Conservation (phyloP, 2,329 filamentous ascomycete species). For the Colletotrichum karsti region DNA sequence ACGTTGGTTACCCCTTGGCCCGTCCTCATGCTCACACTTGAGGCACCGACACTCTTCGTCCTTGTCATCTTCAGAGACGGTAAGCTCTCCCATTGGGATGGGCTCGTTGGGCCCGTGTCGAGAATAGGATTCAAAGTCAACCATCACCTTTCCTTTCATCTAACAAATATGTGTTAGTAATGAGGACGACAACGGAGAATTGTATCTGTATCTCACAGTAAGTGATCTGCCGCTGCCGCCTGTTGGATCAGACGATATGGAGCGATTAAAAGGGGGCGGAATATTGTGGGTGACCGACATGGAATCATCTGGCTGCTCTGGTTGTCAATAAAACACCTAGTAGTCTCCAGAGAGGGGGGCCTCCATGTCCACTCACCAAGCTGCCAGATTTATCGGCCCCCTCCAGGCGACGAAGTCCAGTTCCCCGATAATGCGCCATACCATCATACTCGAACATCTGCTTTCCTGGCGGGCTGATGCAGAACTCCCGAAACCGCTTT, state of each 20-base stretch:
- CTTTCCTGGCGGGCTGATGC: not conserved
- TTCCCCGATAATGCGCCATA: not conserved
- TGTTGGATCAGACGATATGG: too few species aligned
- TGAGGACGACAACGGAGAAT: too few species aligned
- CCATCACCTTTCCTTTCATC: not conserved
- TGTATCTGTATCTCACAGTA: too few species aligned
- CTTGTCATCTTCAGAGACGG: too few species aligned
- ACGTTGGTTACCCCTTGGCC: not conserved
- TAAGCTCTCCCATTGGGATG: not conserved
- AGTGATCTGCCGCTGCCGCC: too few species aligned
- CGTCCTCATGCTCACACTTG: not conserved
- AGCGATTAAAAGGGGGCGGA: too few species aligned
- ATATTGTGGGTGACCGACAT: too few species aligned
- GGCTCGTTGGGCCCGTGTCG: not conserved
- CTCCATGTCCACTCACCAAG: not conserved
- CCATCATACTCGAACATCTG: not conserved
- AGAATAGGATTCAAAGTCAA: not conserved
- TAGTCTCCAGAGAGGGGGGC: too few species aligned
- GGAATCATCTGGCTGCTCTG: too few species aligned
- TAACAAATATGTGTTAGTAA: not conserved
- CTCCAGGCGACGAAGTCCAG: not conserved
- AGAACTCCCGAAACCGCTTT: not conserved
- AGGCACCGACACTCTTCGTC: not conserved
- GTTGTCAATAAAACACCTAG: too few species aligned
- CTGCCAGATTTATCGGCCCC: not conserved